Evolutionary conservation across 345 rosid species (phyloP).

Genomic region (Syzygium oleosum): DNA sequence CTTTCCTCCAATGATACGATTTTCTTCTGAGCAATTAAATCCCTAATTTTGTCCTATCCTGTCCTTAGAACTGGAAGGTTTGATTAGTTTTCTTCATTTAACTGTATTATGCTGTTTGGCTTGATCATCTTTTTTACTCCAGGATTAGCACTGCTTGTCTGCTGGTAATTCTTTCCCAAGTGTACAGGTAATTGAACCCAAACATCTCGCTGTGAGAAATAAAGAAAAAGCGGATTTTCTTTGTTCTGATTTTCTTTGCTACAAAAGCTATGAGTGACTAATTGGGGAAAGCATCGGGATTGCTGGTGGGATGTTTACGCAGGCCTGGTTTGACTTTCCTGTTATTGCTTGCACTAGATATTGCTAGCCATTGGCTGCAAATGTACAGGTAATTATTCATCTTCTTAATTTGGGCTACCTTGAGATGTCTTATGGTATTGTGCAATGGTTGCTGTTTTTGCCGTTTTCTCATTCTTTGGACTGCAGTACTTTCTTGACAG

Average conservation of each 20-base stretch:
- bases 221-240: background rate
- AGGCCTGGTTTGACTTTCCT: conserved; percentile 90
- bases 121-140: conserved; percentile 3
- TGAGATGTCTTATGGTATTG: background rate
- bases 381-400: conserved; percentile 64
- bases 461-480: conserved; percentile 10
- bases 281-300: background rate
- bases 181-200: conserved; percentile 41
- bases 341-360: conserved; percentile 82
- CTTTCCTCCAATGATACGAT: background rate
- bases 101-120: conserved; percentile 3
- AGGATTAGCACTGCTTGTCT: conserved; percentile 98
- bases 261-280: background rate
- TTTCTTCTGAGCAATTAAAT: background rate
- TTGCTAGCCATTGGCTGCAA: conserved; percentile 93
- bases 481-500: conserved; percentile 80
- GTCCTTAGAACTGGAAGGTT: background rate
- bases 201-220: background rate
- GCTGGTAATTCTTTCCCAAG: conserved; percentile 81
- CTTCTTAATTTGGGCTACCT: background rate
- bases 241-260: background rate
- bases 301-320: conserved; percentile 1
- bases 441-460: background rate
- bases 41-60: background rate
- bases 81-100: background rate